These are phyloP conservation scores for Epithele typhae DNA, from an alignment of 768 basidiomycete genomes.

Conservation along the genomic window DNA sequence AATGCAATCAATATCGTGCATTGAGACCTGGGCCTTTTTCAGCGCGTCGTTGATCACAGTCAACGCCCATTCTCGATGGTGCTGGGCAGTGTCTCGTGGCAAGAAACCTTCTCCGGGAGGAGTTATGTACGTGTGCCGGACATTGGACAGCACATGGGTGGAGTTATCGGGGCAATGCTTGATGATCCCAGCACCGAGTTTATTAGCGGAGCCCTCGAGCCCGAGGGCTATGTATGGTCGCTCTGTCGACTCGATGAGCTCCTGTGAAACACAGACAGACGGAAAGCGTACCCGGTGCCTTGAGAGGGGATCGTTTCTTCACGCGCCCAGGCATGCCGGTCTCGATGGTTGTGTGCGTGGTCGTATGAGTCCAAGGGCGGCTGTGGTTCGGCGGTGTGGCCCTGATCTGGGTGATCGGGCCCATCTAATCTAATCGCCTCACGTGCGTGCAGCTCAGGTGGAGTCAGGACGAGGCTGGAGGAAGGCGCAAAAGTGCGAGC, in stretches of 20 bases:
- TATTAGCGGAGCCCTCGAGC: slow-evolving; percentile 97
- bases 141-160: slow-evolving; percentile 79
- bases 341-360: not conserved
- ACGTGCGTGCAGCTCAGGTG: slow-evolving; percentile 8
- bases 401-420: not conserved
- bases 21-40: slow-evolving; percentile 56
- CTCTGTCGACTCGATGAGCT: slow-evolving; percentile 34
- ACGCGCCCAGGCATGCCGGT: slow-evolving; percentile 19
- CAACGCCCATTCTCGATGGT: slow-evolving; percentile 91
- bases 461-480: slow-evolving; percentile 12
- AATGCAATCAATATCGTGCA: slow-evolving; percentile 87
- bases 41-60: slow-evolving; percentile 78
- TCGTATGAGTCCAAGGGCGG: too few species aligned
- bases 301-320: slow-evolving; percentile 25
- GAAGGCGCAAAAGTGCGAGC: not conserved
- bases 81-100: slow-evolving; percentile 91
- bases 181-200: slow-evolving; percentile 92
- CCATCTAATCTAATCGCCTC: slow-evolving; percentile 8
- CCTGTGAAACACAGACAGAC: not conserved
- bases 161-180: slow-evolving; percentile 73
- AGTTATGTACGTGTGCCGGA: slow-evolving; percentile 98
- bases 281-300: slow-evolving; percentile 27
- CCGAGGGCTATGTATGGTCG: slow-evolving; percentile 83
- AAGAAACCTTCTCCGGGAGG: slow-evolving; percentile 98
- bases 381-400: not conserved